Evolutionary conservation across 352 stramenopile species (phyloP).

Genomic region (Pythium guiyangense): DNA sequence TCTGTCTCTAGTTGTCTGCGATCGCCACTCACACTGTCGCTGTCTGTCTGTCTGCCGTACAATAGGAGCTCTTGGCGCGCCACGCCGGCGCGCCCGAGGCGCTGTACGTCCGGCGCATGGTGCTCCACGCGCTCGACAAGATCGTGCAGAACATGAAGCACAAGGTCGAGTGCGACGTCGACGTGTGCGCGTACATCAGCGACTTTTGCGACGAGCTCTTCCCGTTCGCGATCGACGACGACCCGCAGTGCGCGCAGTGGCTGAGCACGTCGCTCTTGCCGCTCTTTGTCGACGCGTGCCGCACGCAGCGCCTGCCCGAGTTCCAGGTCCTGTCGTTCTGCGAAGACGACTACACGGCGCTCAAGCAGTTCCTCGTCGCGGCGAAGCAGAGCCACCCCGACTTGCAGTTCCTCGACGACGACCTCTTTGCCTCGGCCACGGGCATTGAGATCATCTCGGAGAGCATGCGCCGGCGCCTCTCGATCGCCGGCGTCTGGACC

Average conservation of each 20-base stretch:
- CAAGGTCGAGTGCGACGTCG: conserved; percentile 52
- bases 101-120: conserved; percentile 65
- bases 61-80: conserved; percentile 29
- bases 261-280: conserved; percentile 57
- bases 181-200: conserved; percentile 60
- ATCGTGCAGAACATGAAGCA: conserved; percentile 77
- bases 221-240: conserved; percentile 53
- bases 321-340: conserved; percentile 58
- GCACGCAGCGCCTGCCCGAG: conserved; percentile 47
- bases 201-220: conserved; percentile 65
- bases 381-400: conserved; percentile 56
- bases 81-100: conserved; percentile 19
- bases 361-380: conserved; percentile 66
- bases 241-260: conserved; percentile 75
- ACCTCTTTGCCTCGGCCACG: conserved; percentile 57
- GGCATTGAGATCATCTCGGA: conserved; percentile 76
- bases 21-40: background rate
- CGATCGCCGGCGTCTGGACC: conserved; percentile 70
- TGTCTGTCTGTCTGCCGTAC: background rate
- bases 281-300: conserved; percentile 66
- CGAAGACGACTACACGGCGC: conserved; percentile 63
- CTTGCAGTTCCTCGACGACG: conserved; percentile 69
- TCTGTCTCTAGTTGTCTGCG: background rate
- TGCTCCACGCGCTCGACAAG: conserved; percentile 70
- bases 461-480: conserved; percentile 65